phyloP scores from a whole-genome alignment of 176 grass and related monocot species.

The Lolium rigidum region DNA sequence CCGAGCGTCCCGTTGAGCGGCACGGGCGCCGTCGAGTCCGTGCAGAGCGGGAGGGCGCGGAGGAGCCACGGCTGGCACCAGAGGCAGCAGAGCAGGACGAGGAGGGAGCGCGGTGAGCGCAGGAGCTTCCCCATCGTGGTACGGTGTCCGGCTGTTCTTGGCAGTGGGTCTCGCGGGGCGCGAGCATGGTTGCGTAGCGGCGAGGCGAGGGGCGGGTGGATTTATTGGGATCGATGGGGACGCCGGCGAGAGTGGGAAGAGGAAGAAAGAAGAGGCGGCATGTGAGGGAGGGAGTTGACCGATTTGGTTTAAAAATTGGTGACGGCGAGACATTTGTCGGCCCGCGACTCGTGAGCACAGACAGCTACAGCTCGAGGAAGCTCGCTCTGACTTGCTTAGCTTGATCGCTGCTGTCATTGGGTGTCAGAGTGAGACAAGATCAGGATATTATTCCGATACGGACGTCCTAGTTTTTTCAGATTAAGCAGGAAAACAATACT shows the following conservation, averaged over 20 bases:
- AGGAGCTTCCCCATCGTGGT: not conserved
- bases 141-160: not conserved
- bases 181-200: constrained; percentile 29
- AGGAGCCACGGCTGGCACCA: constrained; percentile 28
- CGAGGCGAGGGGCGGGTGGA: no score
- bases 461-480: no score
- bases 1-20: constrained; percentile 48
- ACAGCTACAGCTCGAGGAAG: not conserved
- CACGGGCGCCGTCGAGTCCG: constrained; percentile 59
- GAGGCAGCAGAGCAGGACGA: constrained; percentile 21
- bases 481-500: no score
- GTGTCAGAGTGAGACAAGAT: no score
- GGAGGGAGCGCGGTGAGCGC: not conserved
- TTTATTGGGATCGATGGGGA: constrained; percentile 36
- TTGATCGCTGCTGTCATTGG: no score
- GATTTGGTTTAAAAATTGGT: constrained; percentile 25
- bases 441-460: no score
- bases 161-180: not conserved
- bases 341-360: not conserved
- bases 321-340: constrained; percentile 20
- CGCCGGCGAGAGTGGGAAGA: not conserved
- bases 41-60: constrained; percentile 64
- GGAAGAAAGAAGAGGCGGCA: not conserved
- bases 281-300: constrained; percentile 42
- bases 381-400: no score